phyloP scores from a whole-genome alignment of 495 filamentous ascomycete species.

The Amphirosellinia nigrospora region DNA sequence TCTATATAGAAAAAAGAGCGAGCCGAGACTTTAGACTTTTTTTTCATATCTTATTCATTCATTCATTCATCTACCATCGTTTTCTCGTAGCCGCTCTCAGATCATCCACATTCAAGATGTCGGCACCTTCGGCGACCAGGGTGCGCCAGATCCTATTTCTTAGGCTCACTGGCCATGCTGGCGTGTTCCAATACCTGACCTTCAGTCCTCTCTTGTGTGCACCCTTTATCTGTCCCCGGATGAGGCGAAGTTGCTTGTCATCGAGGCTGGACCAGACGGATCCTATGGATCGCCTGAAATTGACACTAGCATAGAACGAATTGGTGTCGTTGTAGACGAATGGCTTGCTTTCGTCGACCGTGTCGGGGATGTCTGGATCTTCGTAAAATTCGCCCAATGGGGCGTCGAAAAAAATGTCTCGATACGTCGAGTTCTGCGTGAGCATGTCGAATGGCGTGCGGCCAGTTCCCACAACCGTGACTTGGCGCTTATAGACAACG shows the following conservation, averaged over 20 bases:
- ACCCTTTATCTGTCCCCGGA: conserved; percentile 69
- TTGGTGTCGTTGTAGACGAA: conserved; percentile 52
- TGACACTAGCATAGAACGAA: conserved; percentile 61
- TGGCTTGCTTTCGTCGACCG: conserved; percentile 20
- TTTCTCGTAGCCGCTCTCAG: conserved; percentile 48
- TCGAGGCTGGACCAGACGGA: conserved; percentile 52
- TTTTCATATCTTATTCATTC: not conserved
- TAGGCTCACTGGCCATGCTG: conserved; percentile 74
- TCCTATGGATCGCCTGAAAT: conserved; percentile 54
- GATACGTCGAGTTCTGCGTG: conserved; percentile 53
- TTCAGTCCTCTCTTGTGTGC: conserved; percentile 74
- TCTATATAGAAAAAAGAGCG: not conserved
- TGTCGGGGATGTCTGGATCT: conserved; percentile 30
- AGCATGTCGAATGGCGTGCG: conserved; percentile 72
- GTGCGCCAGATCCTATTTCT: conserved; percentile 78
- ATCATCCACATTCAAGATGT: conserved; percentile 81
- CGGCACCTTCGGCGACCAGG: conserved; percentile 72
- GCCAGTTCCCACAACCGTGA: conserved; percentile 84
- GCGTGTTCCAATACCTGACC: conserved; percentile 80
- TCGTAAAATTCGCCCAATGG: conserved; percentile 56
- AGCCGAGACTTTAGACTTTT: not conserved
- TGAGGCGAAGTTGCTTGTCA: conserved; percentile 60
- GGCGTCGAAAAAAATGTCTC: conserved; percentile 74
- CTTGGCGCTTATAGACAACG: conserved; percentile 56
- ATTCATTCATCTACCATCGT: conserved; percentile 39